phyloP scores from a whole-genome alignment of 495 filamentous ascomycete genomes.

The Cercophora scortea region DNA sequence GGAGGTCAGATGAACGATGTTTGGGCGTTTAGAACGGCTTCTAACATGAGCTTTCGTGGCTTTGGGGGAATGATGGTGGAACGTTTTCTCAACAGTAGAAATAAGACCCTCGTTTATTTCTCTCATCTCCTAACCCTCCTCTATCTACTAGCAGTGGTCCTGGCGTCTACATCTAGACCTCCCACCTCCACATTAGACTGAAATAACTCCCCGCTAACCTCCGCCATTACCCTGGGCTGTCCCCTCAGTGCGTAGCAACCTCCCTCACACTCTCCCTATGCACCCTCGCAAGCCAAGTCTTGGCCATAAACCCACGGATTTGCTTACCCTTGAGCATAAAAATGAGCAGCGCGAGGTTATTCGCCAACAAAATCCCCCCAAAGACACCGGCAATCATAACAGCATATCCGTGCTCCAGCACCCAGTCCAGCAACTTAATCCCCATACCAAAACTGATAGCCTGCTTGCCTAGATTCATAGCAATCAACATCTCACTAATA shows the following conservation, averaged over 20 bases:
- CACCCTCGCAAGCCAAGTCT: slow-evolving; percentile 24
- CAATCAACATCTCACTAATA: slow-evolving; percentile 51
- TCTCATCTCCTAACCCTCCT: neutral
- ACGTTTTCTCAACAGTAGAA: no score
- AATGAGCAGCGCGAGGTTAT: slow-evolving; percentile 26
- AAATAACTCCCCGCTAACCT: neutral
- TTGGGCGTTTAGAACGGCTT: no score
- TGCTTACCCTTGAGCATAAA: slow-evolving; percentile 31
- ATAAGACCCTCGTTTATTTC: neutral
- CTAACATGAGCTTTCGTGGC: no score
- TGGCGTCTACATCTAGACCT: neutral
- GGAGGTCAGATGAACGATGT: no score
- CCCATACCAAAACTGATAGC: slow-evolving; percentile 36
- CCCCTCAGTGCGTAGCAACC: neutral
- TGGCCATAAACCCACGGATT: slow-evolving; percentile 23
- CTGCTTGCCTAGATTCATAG: slow-evolving; percentile 57
- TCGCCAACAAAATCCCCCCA: slow-evolving; percentile 20
- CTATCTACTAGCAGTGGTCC: neutral
- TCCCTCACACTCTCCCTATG: slow-evolving; percentile 11
- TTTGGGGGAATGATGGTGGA: no score
- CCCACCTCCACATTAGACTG: neutral
- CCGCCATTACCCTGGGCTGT: neutral
- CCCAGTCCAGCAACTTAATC: slow-evolving; percentile 29
- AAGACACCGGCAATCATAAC: slow-evolving; percentile 26
- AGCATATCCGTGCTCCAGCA: slow-evolving; percentile 23